A percentile compares a stretch with the other conserved stretches of the same genome.
Evolutionary conservation across 2,329 filamentous ascomycete genomes (phyloP).

Genomic region (Aspergillus intermedius): DNA sequence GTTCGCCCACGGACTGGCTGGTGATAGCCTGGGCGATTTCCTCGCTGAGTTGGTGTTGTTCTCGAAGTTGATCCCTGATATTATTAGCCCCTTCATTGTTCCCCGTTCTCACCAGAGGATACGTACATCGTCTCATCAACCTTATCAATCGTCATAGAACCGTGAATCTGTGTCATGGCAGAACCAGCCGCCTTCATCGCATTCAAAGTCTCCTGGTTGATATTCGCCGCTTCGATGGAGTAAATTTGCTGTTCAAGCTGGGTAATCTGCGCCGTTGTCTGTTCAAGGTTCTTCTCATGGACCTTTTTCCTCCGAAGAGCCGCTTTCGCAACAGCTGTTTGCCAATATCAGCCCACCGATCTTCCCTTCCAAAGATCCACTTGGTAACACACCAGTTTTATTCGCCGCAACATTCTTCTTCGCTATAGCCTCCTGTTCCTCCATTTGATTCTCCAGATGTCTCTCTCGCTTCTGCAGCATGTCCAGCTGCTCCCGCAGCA

Average conservation of each 20-base stretch:
- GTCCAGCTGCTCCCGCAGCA: slow-evolving; percentile 79
- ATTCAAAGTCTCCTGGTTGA: slow-evolving; percentile 91
- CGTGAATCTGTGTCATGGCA: slow-evolving; percentile 91
- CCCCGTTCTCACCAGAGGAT: background rate
- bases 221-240: slow-evolving; percentile 94
- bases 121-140: slow-evolving; percentile 91
- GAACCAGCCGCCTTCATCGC: slow-evolving; percentile 87
- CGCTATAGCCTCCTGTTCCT: slow-evolving; percentile 82
- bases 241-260: slow-evolving; percentile 95
- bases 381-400: slow-evolving; percentile 67
- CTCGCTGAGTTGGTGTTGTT: slow-evolving; percentile 87
- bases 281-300: slow-evolving; percentile 84
- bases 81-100: background rate
- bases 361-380: background rate
- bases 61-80: slow-evolving; percentile 74
- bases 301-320: slow-evolving; percentile 91
- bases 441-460: slow-evolving; percentile 85
- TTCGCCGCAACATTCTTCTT: slow-evolving; percentile 83
- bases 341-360: background rate
- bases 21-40: slow-evolving; percentile 87
- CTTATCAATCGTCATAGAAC: slow-evolving; percentile 83
- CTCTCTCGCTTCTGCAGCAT: slow-evolving; percentile 97
- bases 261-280: slow-evolving; percentile 81
- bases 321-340: slow-evolving; percentile 68
- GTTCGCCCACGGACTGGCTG: slow-evolving; percentile 58